Conservation (phyloP, 2,329 filamentous ascomycete species). For the Pestalotiopsis sp. region DNA sequence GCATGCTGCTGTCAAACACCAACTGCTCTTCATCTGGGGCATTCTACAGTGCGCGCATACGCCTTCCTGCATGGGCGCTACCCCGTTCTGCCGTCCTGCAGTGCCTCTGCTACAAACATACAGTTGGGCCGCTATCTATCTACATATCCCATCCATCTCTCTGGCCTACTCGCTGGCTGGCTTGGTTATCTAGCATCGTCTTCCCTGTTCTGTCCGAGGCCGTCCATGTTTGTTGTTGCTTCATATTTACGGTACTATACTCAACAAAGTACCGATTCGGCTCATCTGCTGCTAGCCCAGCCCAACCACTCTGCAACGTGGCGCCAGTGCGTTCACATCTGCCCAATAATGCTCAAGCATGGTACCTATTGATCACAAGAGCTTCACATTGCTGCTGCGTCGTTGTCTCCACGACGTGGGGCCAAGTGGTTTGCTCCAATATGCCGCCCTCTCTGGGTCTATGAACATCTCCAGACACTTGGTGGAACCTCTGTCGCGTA, state of each 20-base stretch:
- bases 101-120: conserved; percentile 12
- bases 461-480: not conserved
- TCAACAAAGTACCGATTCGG: not conserved
- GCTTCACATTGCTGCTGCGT: conserved; percentile 8
- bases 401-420: conserved; percentile 5
- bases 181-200: conserved; percentile 14
- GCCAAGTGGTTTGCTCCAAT: conserved; percentile 3
- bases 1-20: conserved; percentile 27
- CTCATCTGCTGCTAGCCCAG: conserved; percentile 10
- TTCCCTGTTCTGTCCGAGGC: conserved; percentile 19
- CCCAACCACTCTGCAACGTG: conserved; percentile 18
- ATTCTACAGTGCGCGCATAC: conserved; percentile 20
- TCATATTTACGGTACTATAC: conserved; percentile 1
- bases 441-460: not conserved
- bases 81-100: conserved; percentile 22
- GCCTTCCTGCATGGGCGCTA: conserved; percentile 6
- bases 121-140: conserved; percentile 25
- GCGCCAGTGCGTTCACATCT: conserved; percentile 17
- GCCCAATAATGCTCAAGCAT: conserved; percentile 17
- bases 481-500: conserved; percentile 8
- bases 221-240: conserved; percentile 2
- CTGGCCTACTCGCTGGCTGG: no score
- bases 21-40: conserved; percentile 16
- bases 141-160: not conserved
- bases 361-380: conserved; percentile 14